Evolutionary conservation across 768 basidiomycete species (phyloP).

Genomic region (Paxillus involutus): DNA sequence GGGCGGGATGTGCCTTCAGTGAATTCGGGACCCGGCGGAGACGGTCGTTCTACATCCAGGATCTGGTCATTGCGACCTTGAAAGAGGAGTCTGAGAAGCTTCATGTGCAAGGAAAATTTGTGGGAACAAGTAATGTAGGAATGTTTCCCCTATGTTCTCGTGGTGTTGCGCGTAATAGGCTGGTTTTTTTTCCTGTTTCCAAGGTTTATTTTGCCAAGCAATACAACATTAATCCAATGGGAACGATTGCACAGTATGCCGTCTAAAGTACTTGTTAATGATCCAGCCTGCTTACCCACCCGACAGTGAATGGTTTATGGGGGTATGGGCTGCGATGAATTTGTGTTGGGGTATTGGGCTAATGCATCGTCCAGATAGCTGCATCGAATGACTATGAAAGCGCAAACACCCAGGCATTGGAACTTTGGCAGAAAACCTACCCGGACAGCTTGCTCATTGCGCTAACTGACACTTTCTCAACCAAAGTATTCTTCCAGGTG

Average conservation of each 20-base stretch:
- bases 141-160: conserved; percentile 11
- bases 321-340: conserved; percentile 41
- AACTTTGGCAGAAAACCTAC: conserved; percentile 85
- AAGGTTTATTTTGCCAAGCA: conserved; percentile 86
- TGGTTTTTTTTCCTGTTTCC: not conserved
- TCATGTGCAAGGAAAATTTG: conserved; percentile 43
- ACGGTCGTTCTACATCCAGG: conserved; percentile 72
- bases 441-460: conserved; percentile 62
- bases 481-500: conserved; percentile 80
- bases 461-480: conserved; percentile 95
- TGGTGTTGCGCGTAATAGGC: not conserved
- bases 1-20: conserved; percentile 67
- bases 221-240: conserved; percentile 63
- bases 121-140: conserved; percentile 86
- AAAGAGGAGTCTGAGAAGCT: conserved; percentile 59
- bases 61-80: conserved; percentile 70
- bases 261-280: not conserved
- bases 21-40: conserved; percentile 89
- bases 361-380: conserved; percentile 53
- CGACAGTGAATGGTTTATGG: conserved; percentile 88
- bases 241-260: conserved; percentile 85
- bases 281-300: conserved; percentile 4
- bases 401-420: conserved; percentile 71
- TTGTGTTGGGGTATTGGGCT: not conserved
- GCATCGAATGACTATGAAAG: conserved; percentile 81